Evolutionary conservation across 257 asterid species (phyloP).

Genomic region (Gentiana dahurica): DNA sequence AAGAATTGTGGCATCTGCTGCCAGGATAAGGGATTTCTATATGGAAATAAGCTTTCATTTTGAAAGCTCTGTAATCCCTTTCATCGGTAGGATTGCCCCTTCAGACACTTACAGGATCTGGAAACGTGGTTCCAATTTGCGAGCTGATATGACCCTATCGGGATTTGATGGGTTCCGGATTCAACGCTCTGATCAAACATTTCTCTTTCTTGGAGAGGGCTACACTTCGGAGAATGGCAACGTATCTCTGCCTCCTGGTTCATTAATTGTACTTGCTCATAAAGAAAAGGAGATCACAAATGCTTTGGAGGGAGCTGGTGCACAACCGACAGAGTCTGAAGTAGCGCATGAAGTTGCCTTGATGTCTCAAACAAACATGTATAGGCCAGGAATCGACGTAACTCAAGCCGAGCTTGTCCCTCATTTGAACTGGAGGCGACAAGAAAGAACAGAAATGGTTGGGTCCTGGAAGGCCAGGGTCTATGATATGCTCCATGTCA

Average conservation of each 20-base stretch:
- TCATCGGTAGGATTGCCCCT: conserved; percentile 96
- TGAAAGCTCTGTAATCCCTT: conserved; percentile 97
- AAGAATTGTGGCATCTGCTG: conserved; percentile 82
- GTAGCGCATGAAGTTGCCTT: conserved; percentile 94
- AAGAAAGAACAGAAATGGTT: conserved; percentile 88
- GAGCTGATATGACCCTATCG: conserved; percentile 99
- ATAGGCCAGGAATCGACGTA: conserved; percentile 97
- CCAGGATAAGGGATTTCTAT: conserved; percentile 88
- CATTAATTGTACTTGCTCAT: conserved; percentile 85
- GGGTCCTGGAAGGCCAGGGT: conserved; percentile 96
- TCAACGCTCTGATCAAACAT: conserved; percentile 94
- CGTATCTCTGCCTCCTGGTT: conserved; percentile 76
- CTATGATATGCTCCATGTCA: conserved; percentile 90
- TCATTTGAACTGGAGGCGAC: conserved; percentile 94
- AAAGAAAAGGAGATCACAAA: conserved; percentile 92
- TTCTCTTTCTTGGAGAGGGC: conserved; percentile 94
- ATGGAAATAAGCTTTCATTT: conserved; percentile 98
- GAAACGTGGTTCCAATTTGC: conserved; percentile 97
- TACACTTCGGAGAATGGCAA: conserved; percentile 56
- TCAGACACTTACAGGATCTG: conserved; percentile 94
- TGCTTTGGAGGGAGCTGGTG: conserved; percentile 95
- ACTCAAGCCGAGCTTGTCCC: conserved; percentile 96
- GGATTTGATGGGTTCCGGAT: conserved; percentile 98
- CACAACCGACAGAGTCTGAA: conserved; percentile 92
- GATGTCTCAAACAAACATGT: conserved; percentile 99